These are phyloP conservation scores for Leccinum longicurvipes DNA, from an alignment of 768 basidiomycete genomes.

Conservation along the genomic window DNA sequence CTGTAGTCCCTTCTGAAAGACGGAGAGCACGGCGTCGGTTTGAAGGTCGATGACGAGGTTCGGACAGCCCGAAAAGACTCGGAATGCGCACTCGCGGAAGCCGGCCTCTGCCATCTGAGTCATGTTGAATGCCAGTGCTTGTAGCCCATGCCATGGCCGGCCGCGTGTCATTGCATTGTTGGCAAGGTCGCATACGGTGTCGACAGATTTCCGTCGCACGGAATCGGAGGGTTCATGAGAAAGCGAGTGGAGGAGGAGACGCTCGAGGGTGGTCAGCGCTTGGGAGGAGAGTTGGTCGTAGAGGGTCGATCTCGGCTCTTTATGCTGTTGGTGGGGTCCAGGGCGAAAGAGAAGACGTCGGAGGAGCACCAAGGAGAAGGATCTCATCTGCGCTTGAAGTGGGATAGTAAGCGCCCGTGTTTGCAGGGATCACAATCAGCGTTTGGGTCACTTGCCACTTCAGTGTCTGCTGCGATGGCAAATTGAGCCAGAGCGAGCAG, in stretches of 20 bases:
- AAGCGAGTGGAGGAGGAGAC: slow-evolving; percentile 67
- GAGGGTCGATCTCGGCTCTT: slow-evolving; percentile 49
- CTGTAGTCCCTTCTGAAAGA: slow-evolving; percentile 66
- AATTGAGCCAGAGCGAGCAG: slow-evolving; percentile 78
- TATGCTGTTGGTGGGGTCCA: slow-evolving; percentile 35
- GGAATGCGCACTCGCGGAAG: slow-evolving; percentile 60
- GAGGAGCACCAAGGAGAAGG: slow-evolving; percentile 78
- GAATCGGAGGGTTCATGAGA: slow-evolving; percentile 52
- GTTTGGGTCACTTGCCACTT: slow-evolving; percentile 55
- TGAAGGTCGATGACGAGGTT: slow-evolving; percentile 77
- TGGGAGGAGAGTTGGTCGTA: slow-evolving; percentile 75
- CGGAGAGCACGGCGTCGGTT: slow-evolving; percentile 61
- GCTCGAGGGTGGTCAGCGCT: slow-evolving; percentile 65
- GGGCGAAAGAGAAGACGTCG: slow-evolving; percentile 75
- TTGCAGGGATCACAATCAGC: slow-evolving; percentile 1
- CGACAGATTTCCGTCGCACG: slow-evolving; percentile 70
- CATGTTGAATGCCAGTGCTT: slow-evolving; percentile 70
- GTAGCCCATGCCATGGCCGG: slow-evolving; percentile 78
- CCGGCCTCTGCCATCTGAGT: slow-evolving; percentile 33
- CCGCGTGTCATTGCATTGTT: slow-evolving; percentile 73
- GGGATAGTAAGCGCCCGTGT: slow-evolving; percentile 5
- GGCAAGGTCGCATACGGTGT: slow-evolving; percentile 74
- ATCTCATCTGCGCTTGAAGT: slow-evolving; percentile 61
- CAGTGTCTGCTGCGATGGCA: slow-evolving; percentile 71
- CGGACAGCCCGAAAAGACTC: slow-evolving; percentile 70